Percentiles rank a stretch among this genome's conserved stretches.
These are phyloP conservation scores for Candida maris DNA, from an alignment of 805 yeast species.

Conservation along the genomic window DNA sequence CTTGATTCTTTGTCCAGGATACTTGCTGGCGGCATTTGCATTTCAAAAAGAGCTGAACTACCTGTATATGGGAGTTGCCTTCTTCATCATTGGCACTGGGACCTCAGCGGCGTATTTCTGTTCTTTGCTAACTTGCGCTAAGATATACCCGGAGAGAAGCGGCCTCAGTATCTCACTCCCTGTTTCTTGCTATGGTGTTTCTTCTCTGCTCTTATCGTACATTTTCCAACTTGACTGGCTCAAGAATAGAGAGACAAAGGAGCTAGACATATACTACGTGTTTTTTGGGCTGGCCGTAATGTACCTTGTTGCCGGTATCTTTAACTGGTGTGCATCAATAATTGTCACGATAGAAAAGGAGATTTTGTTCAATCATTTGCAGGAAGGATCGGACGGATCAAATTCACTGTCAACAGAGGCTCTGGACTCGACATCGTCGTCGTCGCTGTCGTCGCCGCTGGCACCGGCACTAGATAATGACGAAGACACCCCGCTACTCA, in stretches of 20 bases:
- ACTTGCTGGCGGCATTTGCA: slow-evolving; percentile 45
- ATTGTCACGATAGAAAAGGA: slow-evolving; percentile 58
- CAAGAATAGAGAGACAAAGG: slow-evolving; percentile 16
- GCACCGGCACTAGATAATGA: slow-evolving; percentile 5
- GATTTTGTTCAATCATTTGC: slow-evolving; percentile 34
- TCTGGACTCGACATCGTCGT: slow-evolving; percentile 1
- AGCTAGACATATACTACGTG: slow-evolving; percentile 46
- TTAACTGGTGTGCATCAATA: slow-evolving; percentile 63
- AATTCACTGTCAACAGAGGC: slow-evolving; percentile 1
- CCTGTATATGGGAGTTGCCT: slow-evolving; percentile 43
- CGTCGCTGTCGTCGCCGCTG: slow-evolving; percentile 1
- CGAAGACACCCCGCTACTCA: slow-evolving; percentile 35
- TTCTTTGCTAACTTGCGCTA: slow-evolving; percentile 75
- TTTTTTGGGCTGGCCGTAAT: slow-evolving; percentile 50
- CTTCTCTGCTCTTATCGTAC: slow-evolving; percentile 73
- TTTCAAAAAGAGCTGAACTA: slow-evolving; percentile 29
- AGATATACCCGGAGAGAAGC: slow-evolving; percentile 71
- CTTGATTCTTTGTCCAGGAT: slow-evolving; percentile 64
- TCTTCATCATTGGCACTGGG: slow-evolving; percentile 62
- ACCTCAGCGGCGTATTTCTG: slow-evolving; percentile 72
- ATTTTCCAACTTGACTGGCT: slow-evolving; percentile 43
- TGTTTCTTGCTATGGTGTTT: slow-evolving; percentile 80
- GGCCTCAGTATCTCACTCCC: slow-evolving; percentile 86
- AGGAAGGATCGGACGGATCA: slow-evolving; percentile 18
- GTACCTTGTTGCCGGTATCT: slow-evolving; percentile 52